Evolutionary conservation across 2,329 filamentous ascomycete genomes (phyloP).

Genomic region (Endoconidiophora laricicola): DNA sequence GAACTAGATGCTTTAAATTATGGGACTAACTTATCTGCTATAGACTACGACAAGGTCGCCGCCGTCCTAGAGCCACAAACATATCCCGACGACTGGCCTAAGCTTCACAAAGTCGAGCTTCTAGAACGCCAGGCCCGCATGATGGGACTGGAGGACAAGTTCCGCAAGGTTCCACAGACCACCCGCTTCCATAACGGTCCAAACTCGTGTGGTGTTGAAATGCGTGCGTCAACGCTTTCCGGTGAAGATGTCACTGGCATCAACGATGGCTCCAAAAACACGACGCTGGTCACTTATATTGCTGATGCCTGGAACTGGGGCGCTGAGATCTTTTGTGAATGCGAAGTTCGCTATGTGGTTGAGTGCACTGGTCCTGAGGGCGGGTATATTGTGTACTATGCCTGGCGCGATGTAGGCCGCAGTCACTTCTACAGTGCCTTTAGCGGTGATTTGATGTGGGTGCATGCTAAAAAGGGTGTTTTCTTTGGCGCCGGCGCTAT

Average conservation of each 20-base stretch:
- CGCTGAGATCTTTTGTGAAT: slow-evolving; percentile 53
- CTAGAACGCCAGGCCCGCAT: slow-evolving; percentile 38
- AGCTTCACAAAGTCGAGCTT: slow-evolving; percentile 39
- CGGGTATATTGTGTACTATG: slow-evolving; percentile 43
- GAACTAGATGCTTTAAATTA: background rate
- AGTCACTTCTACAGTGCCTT: slow-evolving; percentile 36
- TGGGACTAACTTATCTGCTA: background rate
- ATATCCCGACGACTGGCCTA: slow-evolving; percentile 42
- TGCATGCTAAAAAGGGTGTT: slow-evolving; percentile 45
- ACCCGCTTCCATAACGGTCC: slow-evolving; percentile 44
- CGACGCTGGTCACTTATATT: slow-evolving; percentile 48
- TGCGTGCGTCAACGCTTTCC: slow-evolving; percentile 41
- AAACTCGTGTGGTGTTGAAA: slow-evolving; percentile 47
- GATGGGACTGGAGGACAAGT: slow-evolving; percentile 34
- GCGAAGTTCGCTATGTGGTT: slow-evolving; percentile 46
- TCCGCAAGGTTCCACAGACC: slow-evolving; percentile 41
- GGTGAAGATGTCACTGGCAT: slow-evolving; percentile 48
- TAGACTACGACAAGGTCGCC: slow-evolving; percentile 40
- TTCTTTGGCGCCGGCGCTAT: slow-evolving; percentile 50
- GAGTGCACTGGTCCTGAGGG: slow-evolving; percentile 34
- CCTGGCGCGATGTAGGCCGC: slow-evolving; percentile 45
- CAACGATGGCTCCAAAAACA: slow-evolving; percentile 53
- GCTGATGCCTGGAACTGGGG: slow-evolving; percentile 58
- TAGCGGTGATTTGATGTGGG: slow-evolving; percentile 47
- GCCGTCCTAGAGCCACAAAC: slow-evolving; percentile 39